A percentile compares a stretch with the other conserved stretches of the same genome.
These are phyloP conservation scores for Trichosporon sp. DNA, from an alignment of 1,284 basidiomycete genomes.

Conservation along the genomic window DNA sequence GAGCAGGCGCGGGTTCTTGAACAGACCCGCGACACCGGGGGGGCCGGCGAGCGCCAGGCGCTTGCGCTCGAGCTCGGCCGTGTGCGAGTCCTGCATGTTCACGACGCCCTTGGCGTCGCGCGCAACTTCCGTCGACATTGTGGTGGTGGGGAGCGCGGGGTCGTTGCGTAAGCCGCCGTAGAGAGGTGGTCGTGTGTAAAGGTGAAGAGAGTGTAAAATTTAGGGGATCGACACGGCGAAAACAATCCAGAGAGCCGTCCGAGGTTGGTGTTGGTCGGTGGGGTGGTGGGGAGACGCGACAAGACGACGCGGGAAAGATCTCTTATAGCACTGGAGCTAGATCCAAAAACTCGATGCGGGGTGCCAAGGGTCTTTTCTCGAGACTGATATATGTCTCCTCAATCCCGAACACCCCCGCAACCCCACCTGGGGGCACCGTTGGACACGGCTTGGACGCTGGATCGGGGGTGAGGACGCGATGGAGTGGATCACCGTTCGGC, in stretches of 20 bases:
- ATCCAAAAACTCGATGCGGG: neutral
- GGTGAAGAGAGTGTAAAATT: neutral
- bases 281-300: neutral
- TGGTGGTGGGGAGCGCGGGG: neutral
- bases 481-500: neutral
- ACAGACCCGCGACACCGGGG: constrained; percentile 19
- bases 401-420: constrained; percentile 4
- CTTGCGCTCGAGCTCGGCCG: constrained; percentile 9
- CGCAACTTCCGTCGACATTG: neutral
- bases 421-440: constrained; percentile 2
- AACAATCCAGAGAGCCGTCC: neutral
- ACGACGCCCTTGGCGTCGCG: neutral
- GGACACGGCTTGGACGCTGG: neutral
- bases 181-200: neutral
- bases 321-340: neutral
- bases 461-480: neutral
- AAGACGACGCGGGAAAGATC: neutral
- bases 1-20: constrained; percentile 19
- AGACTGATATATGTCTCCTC: constrained; percentile 6
- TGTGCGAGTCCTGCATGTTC: neutral
- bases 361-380: neutral
- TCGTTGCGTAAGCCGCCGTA: neutral
- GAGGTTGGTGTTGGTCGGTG: neutral
- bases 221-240: neutral
- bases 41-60: constrained; percentile 17